These are phyloP conservation scores for Sphaerulina musiva DNA, from an alignment of 2,329 filamentous ascomycete species.

Conservation along the genomic window DNA sequence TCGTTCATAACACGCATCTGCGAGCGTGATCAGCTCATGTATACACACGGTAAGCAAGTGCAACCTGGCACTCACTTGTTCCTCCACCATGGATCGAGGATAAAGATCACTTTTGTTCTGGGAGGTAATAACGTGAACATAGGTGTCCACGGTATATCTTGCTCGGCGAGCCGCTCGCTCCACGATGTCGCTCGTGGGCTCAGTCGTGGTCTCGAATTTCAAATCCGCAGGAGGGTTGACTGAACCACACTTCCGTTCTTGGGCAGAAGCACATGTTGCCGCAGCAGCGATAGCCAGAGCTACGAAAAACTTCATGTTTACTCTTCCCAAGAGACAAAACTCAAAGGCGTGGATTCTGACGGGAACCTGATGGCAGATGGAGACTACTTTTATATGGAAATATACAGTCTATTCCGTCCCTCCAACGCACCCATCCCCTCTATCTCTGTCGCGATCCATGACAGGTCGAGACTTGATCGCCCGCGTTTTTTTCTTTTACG, in stretches of 20 bases:
- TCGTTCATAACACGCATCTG: conserved; percentile 34
- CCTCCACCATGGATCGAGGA: conserved; percentile 33
- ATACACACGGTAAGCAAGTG: too few species aligned
- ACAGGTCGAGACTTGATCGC: background rate
- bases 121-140: conserved; percentile 39
- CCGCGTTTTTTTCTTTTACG: background rate
- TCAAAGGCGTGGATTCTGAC: background rate
- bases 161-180: conserved; percentile 2
- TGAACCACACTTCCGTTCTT: conserved; percentile 5
- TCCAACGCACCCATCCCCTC: background rate
- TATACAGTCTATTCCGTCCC: background rate
- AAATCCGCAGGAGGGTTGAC: conserved; percentile 1
- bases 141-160: conserved; percentile 15
- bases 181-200: conserved; percentile 1
- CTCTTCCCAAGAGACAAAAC: background rate
- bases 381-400: background rate
- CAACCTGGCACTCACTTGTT: background rate
- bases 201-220: background rate
- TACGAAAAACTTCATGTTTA: conserved; percentile 4
- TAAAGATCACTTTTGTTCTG: conserved; percentile 30
- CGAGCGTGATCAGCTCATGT: too few species aligned
- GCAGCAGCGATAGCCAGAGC: conserved; percentile 3
- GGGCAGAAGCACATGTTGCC: conserved; percentile 6
- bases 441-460: background rate
- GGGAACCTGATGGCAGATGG: background rate